phyloP scores from a whole-genome alignment of 257 asterid genomes.

The Fraxinus anomala region DNA sequence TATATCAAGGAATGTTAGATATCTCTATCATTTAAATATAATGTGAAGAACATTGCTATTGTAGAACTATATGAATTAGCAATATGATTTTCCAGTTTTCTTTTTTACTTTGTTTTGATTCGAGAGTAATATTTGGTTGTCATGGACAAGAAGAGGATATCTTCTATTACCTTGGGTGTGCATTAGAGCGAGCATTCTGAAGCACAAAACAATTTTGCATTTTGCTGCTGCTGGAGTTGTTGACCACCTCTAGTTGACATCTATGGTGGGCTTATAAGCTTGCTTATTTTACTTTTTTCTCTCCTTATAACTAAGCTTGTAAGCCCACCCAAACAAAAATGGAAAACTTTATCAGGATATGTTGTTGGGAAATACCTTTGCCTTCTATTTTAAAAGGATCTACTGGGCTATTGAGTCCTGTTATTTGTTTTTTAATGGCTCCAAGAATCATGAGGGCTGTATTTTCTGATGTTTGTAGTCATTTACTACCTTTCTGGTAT shows the following conservation, averaged over 20 bases:
- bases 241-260: background rate
- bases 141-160: slow-evolving; percentile 1
- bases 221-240: slow-evolving; percentile 7
- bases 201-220: slow-evolving; percentile 5
- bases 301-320: no score
- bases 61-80: slow-evolving; percentile 7
- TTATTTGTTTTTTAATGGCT: background rate
- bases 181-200: slow-evolving; percentile 20
- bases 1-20: slow-evolving; percentile 10
- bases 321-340: no score
- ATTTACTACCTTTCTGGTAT: slow-evolving; percentile 5
- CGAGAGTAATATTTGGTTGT: slow-evolving; percentile 5
- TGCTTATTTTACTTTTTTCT: no score
- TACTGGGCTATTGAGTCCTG: background rate
- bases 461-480: slow-evolving; percentile 17
- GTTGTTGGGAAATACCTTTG: background rate
- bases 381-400: background rate
- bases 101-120: background rate
- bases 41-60: background rate
- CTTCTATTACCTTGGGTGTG: slow-evolving; percentile 20
- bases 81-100: background rate
- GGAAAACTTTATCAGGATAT: background rate
- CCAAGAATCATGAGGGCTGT: slow-evolving; percentile 4
- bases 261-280: background rate
- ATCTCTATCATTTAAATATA: background rate